Conservation (phyloP, 2,329 filamentous ascomycete species). For the Rachicladosporium sp. region DNA sequence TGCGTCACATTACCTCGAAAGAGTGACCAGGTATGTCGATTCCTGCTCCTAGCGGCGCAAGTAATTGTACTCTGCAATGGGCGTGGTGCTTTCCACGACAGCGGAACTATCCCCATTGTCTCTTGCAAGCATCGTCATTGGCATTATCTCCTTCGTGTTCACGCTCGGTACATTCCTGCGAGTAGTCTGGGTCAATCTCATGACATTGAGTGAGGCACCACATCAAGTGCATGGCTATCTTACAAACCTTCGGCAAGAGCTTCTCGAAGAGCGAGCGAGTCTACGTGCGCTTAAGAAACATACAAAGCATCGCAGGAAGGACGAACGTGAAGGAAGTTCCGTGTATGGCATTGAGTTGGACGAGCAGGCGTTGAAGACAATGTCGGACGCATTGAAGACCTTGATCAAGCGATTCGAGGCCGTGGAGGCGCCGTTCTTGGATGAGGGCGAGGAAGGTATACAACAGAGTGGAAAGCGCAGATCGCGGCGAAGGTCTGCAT, state of each 20-base stretch:
- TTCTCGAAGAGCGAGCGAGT: constrained; percentile 29
- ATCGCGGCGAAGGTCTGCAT: constrained; percentile 10
- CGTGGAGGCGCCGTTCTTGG: constrained; percentile 28
- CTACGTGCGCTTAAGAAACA: constrained; percentile 18
- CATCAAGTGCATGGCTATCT: constrained; percentile 28
- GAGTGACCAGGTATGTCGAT: no score
- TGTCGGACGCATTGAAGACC: constrained; percentile 24
- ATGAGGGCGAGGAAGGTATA: constrained; percentile 15
- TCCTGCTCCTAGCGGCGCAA: no score
- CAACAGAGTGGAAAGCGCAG: constrained; percentile 10
- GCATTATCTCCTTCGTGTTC: constrained; percentile 32
- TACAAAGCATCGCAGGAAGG: neutral
- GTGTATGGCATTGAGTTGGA: constrained; percentile 20
- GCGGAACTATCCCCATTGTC: constrained; percentile 23
- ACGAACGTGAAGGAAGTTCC: constrained; percentile 6
- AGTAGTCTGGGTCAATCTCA: constrained; percentile 29
- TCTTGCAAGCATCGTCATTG: constrained; percentile 25
- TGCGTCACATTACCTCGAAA: no score
- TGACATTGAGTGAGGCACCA: constrained; percentile 25
- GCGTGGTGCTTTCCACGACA: constrained; percentile 19
- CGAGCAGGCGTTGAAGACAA: constrained; percentile 23
- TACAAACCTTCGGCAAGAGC: constrained; percentile 28
- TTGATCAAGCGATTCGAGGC: constrained; percentile 26
- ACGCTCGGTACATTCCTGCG: constrained; percentile 29
- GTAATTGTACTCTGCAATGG: constrained; percentile 12